Evolutionary conservation across 2,329 filamentous ascomycete genomes (phyloP), one percentile per base, ranked within the genome.

Genomic region (Mycosphaerella arachidis): DNA sequence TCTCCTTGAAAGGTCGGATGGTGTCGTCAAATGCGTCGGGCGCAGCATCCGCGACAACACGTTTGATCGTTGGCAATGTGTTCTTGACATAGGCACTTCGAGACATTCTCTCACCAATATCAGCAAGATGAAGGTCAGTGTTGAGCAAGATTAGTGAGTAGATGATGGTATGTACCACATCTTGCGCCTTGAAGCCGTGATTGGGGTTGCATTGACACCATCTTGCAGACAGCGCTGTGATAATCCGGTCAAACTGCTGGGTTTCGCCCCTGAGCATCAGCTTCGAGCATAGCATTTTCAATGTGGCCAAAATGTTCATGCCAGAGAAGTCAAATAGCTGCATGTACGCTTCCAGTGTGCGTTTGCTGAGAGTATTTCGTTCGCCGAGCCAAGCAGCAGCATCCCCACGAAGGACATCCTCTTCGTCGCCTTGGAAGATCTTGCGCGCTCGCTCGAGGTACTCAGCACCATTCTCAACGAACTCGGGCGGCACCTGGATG

Each of bases 101-200:
- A 1, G 93, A 97, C 94, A 99, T 99, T 78, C 96, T 96, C 68
- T 90, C 86, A 63, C 96, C 92, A 67, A 97, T 96, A 71, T 97
- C 92, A 60, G 93, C 94, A 70, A 97, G 76, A 71, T 99, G 93
- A 58, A 99, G 80, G 78, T 99, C 94, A 35, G 94, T 99, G 71
- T 99, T 99, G 64, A 99, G 82, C 10, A 99, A 82, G 71, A 99
- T 87, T 65, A 99, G 86, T 0, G 94, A 97, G 75, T 97, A 99
- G 76, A 91, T 95, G 64, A 97, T 95, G 27, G 92, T 97, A 74
- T 99, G 93, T 18, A 99, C 92, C 52, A 97, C 89, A 77, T 97
- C 93, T 89, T 70, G 85, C 57, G 89, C 86, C 75, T 94, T 97
- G 81, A 97, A 99, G 13, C 93, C 92, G 75, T 99, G 92, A 48